Evolutionary conservation across 805 yeast genomes (phyloP).

Genomic region (Wickerhamomyces pijperi): DNA sequence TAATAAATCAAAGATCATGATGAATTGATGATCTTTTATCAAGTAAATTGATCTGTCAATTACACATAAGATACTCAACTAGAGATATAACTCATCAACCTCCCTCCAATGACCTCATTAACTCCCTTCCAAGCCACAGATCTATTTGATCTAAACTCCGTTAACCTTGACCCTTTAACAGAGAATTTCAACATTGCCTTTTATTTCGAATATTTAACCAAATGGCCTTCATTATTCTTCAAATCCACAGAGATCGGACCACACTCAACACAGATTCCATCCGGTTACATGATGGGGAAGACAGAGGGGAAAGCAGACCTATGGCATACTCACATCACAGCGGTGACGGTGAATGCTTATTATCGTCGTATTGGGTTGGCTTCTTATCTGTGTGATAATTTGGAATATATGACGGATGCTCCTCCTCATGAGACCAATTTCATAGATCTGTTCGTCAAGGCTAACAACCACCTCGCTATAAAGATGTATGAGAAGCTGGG

Average conservation of each 20-base stretch:
- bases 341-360: constrained; percentile 78
- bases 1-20: no score
- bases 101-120: constrained; percentile 62
- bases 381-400: constrained; percentile 58
- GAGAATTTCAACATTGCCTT: constrained; percentile 83
- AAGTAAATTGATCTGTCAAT: no score
- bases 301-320: constrained; percentile 77
- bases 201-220: constrained; percentile 69
- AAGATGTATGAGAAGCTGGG: constrained; percentile 80
- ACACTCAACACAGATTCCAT: constrained; percentile 26
- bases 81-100: no score
- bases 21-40: no score
- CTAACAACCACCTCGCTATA: constrained; percentile 71
- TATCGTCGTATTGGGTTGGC: constrained; percentile 85
- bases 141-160: constrained; percentile 56
- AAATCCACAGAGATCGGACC: constrained; percentile 32
- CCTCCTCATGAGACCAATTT: constrained; percentile 75
- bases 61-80: no score
- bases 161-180: constrained; percentile 81
- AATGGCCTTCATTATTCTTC: constrained; percentile 88
- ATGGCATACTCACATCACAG: constrained; percentile 96
- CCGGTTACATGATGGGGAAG: constrained; percentile 92
- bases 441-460: constrained; percentile 84
- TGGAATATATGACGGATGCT: constrained; percentile 66
- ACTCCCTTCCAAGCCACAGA: constrained; percentile 85